Conservation (phyloP, 345 rosid genomes). For the Moringa oleifera region DNA sequence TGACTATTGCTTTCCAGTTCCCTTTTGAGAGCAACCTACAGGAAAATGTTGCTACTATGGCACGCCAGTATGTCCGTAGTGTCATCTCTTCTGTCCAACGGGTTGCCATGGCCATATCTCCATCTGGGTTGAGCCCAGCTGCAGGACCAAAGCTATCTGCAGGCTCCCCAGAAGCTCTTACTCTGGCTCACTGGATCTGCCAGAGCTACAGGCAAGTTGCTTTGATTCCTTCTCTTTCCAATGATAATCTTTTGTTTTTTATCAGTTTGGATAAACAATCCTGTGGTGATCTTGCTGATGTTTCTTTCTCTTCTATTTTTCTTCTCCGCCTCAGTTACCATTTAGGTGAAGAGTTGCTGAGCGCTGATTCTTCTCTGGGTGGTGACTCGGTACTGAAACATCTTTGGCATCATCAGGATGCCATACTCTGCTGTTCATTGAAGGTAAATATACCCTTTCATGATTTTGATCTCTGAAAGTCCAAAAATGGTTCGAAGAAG, state of each 20-base stretch:
- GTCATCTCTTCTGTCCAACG: constrained; percentile 95
- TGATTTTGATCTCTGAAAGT: background rate
- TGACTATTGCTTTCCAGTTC: constrained; percentile 98
- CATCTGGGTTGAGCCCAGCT: constrained; percentile 64
- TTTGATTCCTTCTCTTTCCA: background rate
- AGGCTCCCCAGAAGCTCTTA: constrained; percentile 92
- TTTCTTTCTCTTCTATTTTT: constrained; percentile 6
- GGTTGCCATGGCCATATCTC: constrained; percentile 93
- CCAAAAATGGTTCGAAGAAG: no score
- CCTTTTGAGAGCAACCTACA: constrained; percentile 83
- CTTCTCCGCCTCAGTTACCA: constrained; percentile 41
- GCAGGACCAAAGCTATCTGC: constrained; percentile 67
- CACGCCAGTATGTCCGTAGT: constrained; percentile 82
- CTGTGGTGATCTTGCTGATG: constrained; percentile 10
- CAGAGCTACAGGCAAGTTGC: constrained; percentile 68
- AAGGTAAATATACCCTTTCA: constrained; percentile 38
- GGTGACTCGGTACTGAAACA: constrained; percentile 64
- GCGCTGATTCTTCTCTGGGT: constrained; percentile 47
- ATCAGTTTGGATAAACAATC: background rate
- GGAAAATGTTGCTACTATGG: constrained; percentile 94
- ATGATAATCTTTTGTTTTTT: no score
- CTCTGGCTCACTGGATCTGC: constrained; percentile 85
- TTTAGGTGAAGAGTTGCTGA: constrained; percentile 67
- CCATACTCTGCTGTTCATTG: constrained; percentile 84
- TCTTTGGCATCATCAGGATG: constrained; percentile 90